Evolutionary conservation across 371 early-diverging fungal genomes (phyloP).

Genomic region (Lichtheimia ramosa): DNA sequence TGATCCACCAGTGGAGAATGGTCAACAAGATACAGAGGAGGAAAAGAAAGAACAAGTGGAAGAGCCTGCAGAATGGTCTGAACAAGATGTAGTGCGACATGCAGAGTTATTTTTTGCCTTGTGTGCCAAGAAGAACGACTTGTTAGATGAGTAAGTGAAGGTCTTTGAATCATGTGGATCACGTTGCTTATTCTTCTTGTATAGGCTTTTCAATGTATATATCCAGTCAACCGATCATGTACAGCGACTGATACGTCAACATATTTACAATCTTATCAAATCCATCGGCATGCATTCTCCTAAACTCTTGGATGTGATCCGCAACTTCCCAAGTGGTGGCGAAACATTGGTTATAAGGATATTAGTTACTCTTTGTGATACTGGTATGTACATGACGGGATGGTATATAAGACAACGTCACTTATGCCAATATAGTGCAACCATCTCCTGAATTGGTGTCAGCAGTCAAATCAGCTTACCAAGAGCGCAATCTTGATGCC

Average conservation of each 20-base stretch:
- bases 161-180: too few relatives aligned
- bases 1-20: neutral
- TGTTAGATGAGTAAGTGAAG: constrained; percentile 38
- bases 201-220: constrained; percentile 63
- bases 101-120: constrained; percentile 44
- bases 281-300: constrained; percentile 66
- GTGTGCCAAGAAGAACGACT: constrained; percentile 39
- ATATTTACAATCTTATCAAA: constrained; percentile 75
- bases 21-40: neutral
- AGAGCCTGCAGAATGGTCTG: constrained; percentile 23
- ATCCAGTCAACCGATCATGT: constrained; percentile 45
- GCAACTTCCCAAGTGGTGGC: constrained; percentile 72
- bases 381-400: constrained; percentile 41
- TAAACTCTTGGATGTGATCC: constrained; percentile 62
- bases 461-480: constrained; percentile 57
- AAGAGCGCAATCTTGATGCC: constrained; percentile 59
- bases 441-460: constrained; percentile 64
- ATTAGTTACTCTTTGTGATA: constrained; percentile 72
- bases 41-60: constrained; percentile 11
- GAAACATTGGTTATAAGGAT: constrained; percentile 74
- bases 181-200: neutral
- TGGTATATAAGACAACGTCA: too few relatives aligned
- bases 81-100: constrained; percentile 39
- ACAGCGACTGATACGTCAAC: constrained; percentile 61
- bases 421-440: constrained; percentile 26